Evolutionary conservation across 805 yeast species (phyloP), one percentile per base, ranked within the genome.

Genomic region (Candida manassasensis): DNA sequence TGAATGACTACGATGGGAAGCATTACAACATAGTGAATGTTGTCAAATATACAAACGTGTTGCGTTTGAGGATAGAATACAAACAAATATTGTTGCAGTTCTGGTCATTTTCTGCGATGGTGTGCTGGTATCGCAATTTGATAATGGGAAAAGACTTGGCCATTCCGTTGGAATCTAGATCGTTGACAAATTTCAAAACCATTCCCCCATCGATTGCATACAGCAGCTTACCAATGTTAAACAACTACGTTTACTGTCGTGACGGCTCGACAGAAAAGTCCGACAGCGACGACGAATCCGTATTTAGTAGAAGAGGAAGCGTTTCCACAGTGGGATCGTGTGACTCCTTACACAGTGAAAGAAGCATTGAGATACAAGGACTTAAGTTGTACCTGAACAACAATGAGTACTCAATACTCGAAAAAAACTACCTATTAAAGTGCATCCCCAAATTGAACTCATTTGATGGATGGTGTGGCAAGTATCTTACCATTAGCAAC

Each of bases 31-130:
- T 38, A 7, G 36, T 38, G 24, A 52, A 44, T 30, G 47, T 52
- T 21, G 52, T 59, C 6, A 51, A 55, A 26, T 61, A 60, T 41
- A 48, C 53, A 34, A 66, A 67, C 43, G 45, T 49, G 6, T 52
- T 67, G 22, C 50, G 73, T 24, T 44, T 61, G 6, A 50, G 73
- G 27, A 40, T 63, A n/a, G 73, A 67, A 45, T 50, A 55, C 39
- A 50, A 53, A 30, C 73, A 67, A 42, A 24, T 63, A 13, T 49
- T 63, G 14, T 46, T 67, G 3, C 70, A 64, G 35, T 60, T 60
- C 32, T 67, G 71, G 71, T 61, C 69, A 14, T 64, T 64, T 42
- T 48, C 54, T 37, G 61, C 58, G 2, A 51, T 64, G 61, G 44
- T 58, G 11, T 55, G 59, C 29, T 67, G 73, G 73, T 57, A 39